These are phyloP conservation scores for Fibroporia radiculosa DNA, from an alignment of 768 basidiomycete species.

Conservation along the genomic window DNA sequence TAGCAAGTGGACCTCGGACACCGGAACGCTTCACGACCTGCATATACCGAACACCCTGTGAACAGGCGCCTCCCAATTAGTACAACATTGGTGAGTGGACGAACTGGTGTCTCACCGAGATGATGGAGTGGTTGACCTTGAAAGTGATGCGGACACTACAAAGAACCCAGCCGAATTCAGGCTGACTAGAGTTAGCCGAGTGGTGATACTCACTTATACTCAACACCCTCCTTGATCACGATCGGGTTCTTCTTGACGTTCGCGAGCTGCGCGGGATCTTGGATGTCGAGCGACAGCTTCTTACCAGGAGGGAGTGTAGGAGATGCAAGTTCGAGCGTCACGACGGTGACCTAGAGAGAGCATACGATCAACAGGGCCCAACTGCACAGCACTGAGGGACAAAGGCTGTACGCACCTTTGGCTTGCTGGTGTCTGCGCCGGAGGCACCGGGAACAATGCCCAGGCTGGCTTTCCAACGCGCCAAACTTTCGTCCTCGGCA, in stretches of 20 bases:
- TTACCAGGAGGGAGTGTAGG: constrained; percentile 52
- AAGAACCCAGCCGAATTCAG: constrained; percentile 5
- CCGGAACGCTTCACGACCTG: constrained; percentile 83
- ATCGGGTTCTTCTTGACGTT: constrained; percentile 74
- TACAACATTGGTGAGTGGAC: constrained; percentile 8
- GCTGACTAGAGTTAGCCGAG: constrained; percentile 1
- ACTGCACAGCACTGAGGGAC: background rate
- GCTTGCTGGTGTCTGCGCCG: constrained; percentile 35
- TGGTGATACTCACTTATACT: constrained; percentile 64
- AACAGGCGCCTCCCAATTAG: background rate
- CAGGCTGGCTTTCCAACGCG: constrained; percentile 92
- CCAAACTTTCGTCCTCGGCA: constrained; percentile 86
- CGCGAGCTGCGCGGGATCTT: constrained; percentile 36
- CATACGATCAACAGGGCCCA: too few species aligned
- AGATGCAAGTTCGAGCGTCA: constrained; percentile 77
- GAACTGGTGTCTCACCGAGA: constrained; percentile 45
- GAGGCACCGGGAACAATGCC: constrained; percentile 61
- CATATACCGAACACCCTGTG: constrained; percentile 74
- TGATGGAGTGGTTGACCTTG: constrained; percentile 86
- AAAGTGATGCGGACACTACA: constrained; percentile 71
- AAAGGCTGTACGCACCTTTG: constrained; percentile 47
- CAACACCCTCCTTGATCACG: constrained; percentile 74
- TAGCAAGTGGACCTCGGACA: constrained; percentile 48
- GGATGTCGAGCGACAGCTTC: constrained; percentile 62
- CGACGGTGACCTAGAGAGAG: constrained; percentile 58